These are phyloP conservation scores for Vigna reflexopilosa DNA, from an alignment of 306 rosid species.

Conservation along the genomic window DNA sequence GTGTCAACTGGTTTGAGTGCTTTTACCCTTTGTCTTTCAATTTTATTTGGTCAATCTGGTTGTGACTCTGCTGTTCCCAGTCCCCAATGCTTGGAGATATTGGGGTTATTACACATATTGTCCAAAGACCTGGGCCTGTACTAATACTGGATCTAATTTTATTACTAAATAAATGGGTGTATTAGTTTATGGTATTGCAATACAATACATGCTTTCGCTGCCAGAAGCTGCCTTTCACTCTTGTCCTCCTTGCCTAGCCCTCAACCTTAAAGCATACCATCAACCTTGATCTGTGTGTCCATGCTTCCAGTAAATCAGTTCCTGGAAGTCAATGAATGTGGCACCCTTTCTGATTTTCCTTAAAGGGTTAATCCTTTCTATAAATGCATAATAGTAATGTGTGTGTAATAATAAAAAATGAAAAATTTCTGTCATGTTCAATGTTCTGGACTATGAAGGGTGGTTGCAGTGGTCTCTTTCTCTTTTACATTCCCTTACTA, in stretches of 20 bases:
- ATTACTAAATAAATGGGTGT: background rate
- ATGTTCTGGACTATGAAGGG: background rate
- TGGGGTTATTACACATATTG: background rate
- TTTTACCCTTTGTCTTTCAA: slow-evolving; percentile 21
- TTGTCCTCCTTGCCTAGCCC: background rate
- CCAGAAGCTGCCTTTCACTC: background rate
- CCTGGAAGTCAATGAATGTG: background rate
- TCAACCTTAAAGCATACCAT: background rate
- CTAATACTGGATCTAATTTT: background rate
- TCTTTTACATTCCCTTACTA: background rate
- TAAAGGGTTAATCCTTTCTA: background rate
- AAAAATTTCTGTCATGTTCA: background rate
- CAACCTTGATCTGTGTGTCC: background rate
- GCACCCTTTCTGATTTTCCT: background rate
- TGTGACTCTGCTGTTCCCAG: slow-evolving; percentile 11
- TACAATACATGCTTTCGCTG: background rate
- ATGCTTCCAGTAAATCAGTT: background rate
- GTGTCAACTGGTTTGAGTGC: background rate
- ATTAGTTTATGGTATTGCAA: background rate
- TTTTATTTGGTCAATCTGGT: slow-evolving; percentile 17
- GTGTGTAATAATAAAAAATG: background rate
- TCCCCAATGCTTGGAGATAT: background rate
- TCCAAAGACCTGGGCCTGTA: background rate
- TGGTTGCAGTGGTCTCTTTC: background rate
- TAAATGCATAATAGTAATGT: background rate